Evolutionary conservation across 2,329 filamentous ascomycete genomes (phyloP).

Genomic region (Ceratocystis ficicola): DNA sequence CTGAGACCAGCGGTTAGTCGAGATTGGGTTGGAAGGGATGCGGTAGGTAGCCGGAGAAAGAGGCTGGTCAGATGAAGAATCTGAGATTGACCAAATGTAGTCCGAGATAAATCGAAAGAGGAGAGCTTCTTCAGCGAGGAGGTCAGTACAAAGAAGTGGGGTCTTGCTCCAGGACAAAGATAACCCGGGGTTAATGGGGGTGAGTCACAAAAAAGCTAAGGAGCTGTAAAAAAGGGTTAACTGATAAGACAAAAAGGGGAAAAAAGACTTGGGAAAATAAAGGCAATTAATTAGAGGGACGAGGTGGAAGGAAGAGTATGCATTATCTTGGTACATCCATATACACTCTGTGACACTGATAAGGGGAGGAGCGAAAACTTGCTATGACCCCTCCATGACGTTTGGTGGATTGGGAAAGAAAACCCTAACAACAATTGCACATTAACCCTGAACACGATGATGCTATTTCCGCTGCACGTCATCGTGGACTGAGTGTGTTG

Average conservation of each 20-base stretch:
- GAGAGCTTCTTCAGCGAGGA: not conserved
- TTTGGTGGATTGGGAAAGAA: not conserved
- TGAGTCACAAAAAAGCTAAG: not conserved
- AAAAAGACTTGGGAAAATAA: not conserved
- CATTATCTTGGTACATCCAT: not conserved
- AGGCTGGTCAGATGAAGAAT: not conserved
- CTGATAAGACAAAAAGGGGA: not conserved
- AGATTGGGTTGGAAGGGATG: not conserved
- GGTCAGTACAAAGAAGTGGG: not conserved
- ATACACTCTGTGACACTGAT: not conserved
- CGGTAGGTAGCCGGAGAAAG: not conserved
- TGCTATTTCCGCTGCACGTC: not conserved
- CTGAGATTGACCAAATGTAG: not conserved
- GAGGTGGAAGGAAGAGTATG: not conserved
- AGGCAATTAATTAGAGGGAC: not conserved
- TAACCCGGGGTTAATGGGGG: not conserved
- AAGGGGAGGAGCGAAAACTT: not conserved
- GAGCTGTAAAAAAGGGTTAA: not conserved
- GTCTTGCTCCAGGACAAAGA: not conserved
- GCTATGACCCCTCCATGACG: conserved; percentile 4
- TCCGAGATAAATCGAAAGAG: not conserved
- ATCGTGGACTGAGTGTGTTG: not conserved
- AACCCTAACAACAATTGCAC: not conserved
- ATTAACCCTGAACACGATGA: not conserved
- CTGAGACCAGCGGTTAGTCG: too few relatives aligned